These are phyloP conservation scores for Erodium texanum DNA, from an alignment of 441 rosid genomes.

Conservation along the genomic window DNA sequence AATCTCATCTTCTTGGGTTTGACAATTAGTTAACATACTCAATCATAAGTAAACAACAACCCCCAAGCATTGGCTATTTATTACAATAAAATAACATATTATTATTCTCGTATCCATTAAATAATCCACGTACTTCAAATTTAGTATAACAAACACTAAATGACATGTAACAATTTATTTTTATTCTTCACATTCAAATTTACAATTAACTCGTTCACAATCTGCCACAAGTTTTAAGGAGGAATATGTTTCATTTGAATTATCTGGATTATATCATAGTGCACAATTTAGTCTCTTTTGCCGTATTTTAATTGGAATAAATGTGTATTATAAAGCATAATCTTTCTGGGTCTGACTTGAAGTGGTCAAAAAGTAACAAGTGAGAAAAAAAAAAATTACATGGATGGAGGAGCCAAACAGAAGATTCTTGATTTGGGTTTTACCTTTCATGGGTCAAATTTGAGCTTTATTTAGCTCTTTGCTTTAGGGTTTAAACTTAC, in stretches of 20 bases:
- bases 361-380: background rate
- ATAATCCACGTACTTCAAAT: too few species aligned
- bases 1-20: conserved; percentile 13
- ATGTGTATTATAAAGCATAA: background rate
- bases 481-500: too few species aligned
- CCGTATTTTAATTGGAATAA: background rate
- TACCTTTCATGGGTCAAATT: background rate
- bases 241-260: too few species aligned
- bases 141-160: too few species aligned
- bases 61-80: background rate
- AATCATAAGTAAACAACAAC: background rate
- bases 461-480: background rate
- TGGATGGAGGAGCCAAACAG: background rate
- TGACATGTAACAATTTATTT: too few species aligned
- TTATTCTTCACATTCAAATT: too few species aligned
- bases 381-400: background rate
- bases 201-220: too few species aligned
- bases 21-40: conserved; percentile 8
- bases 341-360: background rate
- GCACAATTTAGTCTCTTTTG: background rate
- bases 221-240: too few species aligned
- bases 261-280: too few species aligned
- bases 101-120: too few species aligned
- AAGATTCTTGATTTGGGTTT: background rate
- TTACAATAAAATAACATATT: too few species aligned